Conservation (phyloP, 768 basidiomycete species). For the Dictyophora rubrovolvata region DNA sequence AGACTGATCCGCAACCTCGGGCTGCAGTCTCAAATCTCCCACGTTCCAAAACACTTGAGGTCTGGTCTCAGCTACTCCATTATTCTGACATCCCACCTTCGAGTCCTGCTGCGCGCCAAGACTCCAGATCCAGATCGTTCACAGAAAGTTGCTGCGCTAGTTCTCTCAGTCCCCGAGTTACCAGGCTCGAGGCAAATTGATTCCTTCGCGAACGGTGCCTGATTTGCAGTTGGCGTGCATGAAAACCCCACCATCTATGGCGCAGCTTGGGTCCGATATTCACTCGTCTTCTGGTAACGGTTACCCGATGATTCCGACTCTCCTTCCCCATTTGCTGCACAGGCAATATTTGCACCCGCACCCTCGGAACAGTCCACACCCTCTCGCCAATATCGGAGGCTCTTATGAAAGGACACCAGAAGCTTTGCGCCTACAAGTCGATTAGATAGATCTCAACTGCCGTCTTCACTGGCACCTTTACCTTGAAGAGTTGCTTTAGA, state of each 20-base stretch:
- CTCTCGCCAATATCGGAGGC: slow-evolving; percentile 44
- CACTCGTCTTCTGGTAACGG: slow-evolving; percentile 35
- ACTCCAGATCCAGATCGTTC: slow-evolving; percentile 24
- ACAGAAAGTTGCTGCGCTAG: slow-evolving; percentile 35
- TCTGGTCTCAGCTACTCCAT: slow-evolving; percentile 5
- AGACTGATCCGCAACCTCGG: slow-evolving; percentile 12
- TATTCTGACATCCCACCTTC: neutral
- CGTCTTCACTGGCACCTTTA: slow-evolving; percentile 40
- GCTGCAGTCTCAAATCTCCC: slow-evolving; percentile 15
- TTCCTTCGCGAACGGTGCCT: slow-evolving; percentile 13
- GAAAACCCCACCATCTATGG: neutral
- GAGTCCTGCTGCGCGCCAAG: slow-evolving; percentile 17
- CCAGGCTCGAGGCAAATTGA: slow-evolving; percentile 30
- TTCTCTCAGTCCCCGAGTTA: slow-evolving; percentile 39
- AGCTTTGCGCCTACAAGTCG: slow-evolving; percentile 68
- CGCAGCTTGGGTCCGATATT: neutral
- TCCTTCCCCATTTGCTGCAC: slow-evolving; percentile 43
- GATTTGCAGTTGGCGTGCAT: slow-evolving; percentile 19
- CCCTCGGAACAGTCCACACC: slow-evolving; percentile 38
- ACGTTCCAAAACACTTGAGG: slow-evolving; percentile 50
- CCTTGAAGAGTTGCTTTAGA: slow-evolving; percentile 30
- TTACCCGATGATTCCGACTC: slow-evolving; percentile 71
- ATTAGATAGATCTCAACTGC: slow-evolving; percentile 21
- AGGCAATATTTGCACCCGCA: slow-evolving; percentile 55
- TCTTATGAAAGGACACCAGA: slow-evolving; percentile 44